Percentiles rank a stretch among this genome's conserved stretches.
These are phyloP conservation scores for Termitomyces sp. DNA, from an alignment of 768 basidiomycete genomes.

Conservation along the genomic window DNA sequence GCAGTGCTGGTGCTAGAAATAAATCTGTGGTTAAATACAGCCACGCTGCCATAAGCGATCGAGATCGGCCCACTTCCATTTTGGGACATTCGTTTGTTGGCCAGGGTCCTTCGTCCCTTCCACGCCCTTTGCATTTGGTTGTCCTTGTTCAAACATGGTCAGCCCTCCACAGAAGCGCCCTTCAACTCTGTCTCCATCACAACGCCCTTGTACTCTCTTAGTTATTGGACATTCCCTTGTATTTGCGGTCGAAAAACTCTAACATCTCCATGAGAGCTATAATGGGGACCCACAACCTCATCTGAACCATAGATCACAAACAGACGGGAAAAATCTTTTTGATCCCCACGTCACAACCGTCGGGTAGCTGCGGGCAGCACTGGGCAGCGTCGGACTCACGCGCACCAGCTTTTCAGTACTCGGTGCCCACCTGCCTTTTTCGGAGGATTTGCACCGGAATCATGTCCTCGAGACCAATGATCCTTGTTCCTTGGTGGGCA, in stretches of 20 bases:
- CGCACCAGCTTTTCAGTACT: not conserved
- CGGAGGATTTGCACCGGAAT: not conserved
- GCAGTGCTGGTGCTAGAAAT: slow-evolving; percentile 9
- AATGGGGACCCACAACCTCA: slow-evolving; percentile 19
- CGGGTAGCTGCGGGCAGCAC: not conserved
- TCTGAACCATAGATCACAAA: not conserved
- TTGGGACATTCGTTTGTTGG: slow-evolving; percentile 40
- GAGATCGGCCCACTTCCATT: slow-evolving; percentile 31
- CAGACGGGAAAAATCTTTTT: not conserved
- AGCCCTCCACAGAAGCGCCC: slow-evolving; percentile 5
- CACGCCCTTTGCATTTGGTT: slow-evolving; percentile 24
- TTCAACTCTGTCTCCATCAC: slow-evolving; percentile 25
- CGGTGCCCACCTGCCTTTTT: slow-evolving; percentile 15
- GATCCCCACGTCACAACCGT: not conserved
- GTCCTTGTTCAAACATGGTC: slow-evolving; percentile 25
- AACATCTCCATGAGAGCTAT: slow-evolving; percentile 11
- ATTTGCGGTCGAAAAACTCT: not conserved
- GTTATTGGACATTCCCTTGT: slow-evolving; percentile 1
- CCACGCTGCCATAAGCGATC: slow-evolving; percentile 27
- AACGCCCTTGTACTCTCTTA: slow-evolving; percentile 26
- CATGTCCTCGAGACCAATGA: slow-evolving; percentile 13
- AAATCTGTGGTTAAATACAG: slow-evolving; percentile 27
- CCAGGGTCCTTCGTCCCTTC: slow-evolving; percentile 20
- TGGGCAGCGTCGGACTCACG: not conserved
- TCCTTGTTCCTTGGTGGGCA: slow-evolving; percentile 29